Conservation (phyloP, 139 green algal genomes). For the Prasinococcaceae sp. region DNA sequence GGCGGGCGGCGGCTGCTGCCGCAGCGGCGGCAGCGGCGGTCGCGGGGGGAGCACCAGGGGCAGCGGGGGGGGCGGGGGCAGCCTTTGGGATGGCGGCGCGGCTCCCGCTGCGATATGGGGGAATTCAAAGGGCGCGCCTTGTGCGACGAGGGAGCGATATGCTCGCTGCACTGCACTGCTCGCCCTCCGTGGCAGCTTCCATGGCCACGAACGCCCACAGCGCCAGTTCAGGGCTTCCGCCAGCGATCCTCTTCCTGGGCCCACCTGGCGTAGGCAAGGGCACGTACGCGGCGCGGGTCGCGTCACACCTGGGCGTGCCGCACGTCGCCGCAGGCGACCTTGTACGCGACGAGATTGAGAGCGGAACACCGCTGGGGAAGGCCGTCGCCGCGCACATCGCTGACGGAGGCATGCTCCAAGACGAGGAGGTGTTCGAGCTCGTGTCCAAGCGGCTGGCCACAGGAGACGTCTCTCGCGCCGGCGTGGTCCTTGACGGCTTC, state of each 20-base stretch:
- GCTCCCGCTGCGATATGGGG: no score
- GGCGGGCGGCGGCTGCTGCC: no score
- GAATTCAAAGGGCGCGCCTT: no score
- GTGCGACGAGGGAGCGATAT: no score
- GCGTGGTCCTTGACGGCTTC: constrained; percentile 92
- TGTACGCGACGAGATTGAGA: constrained; percentile 70
- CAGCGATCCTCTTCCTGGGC: constrained; percentile 38
- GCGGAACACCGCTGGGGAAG: constrained; percentile 24
- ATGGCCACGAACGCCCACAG: no score
- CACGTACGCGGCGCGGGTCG: constrained; percentile 73
- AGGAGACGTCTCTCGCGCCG: constrained; percentile 29
- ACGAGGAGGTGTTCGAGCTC: constrained; percentile 63
- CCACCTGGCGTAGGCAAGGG: constrained; percentile 87
- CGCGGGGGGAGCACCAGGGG: no score
- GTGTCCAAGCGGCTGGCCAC: constrained; percentile 39
- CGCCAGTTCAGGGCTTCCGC: no score
- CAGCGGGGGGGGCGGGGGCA: no score
- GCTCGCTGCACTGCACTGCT: no score
- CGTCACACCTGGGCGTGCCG: constrained; percentile 51
- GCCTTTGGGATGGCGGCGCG: no score
- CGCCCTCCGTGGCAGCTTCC: no score
- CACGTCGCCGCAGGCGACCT: constrained; percentile 92
- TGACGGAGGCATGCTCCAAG: constrained; percentile 65
- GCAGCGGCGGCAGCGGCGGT: no score
- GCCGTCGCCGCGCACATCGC: constrained; percentile 56